Evolutionary conservation across 1,284 basidiomycete species (phyloP).

Genomic region (Naganishia sp.): DNA sequence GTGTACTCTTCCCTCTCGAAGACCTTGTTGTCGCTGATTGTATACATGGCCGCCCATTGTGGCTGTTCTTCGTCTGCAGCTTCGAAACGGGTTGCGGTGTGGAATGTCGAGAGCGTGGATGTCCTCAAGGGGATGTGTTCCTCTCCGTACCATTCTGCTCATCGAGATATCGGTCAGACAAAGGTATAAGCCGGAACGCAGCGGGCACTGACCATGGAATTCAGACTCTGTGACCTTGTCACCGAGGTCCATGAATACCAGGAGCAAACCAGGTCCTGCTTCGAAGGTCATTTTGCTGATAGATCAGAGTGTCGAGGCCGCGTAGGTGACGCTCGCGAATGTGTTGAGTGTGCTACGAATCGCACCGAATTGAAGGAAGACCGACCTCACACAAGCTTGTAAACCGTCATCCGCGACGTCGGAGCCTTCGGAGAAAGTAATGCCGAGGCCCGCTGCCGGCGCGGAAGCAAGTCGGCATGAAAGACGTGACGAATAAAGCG

Average conservation of each 20-base stretch:
- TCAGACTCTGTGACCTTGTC: conserved; percentile 32
- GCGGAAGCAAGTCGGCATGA: not conserved
- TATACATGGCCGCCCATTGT: conserved; percentile 32
- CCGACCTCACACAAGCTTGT: no score
- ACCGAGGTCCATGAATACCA: conserved; percentile 33
- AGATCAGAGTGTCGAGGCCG: no score
- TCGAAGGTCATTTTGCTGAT: conserved; percentile 16
- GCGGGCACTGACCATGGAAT: conserved; percentile 27
- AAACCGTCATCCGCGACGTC: no score
- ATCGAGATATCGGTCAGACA: not conserved
- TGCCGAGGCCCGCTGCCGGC: not conserved
- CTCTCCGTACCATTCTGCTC: conserved; percentile 34
- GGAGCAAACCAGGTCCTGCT: conserved; percentile 31
- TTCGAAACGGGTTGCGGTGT: conserved; percentile 29
- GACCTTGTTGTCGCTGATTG: conserved; percentile 32
- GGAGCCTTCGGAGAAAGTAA: conserved; percentile 20
- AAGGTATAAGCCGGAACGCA: not conserved
- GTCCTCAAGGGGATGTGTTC: conserved; percentile 33
- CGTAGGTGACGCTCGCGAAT: not conserved
- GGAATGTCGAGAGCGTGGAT: conserved; percentile 29
- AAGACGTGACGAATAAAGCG: no score
- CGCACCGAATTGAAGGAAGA: not conserved
- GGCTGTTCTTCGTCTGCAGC: conserved; percentile 26
- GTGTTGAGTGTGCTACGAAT: no score
- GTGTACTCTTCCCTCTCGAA: conserved; percentile 32